Evolutionary conservation across 129 eudicot genomes (phyloP).

Genomic region (Saposhnikovia divaricata): DNA sequence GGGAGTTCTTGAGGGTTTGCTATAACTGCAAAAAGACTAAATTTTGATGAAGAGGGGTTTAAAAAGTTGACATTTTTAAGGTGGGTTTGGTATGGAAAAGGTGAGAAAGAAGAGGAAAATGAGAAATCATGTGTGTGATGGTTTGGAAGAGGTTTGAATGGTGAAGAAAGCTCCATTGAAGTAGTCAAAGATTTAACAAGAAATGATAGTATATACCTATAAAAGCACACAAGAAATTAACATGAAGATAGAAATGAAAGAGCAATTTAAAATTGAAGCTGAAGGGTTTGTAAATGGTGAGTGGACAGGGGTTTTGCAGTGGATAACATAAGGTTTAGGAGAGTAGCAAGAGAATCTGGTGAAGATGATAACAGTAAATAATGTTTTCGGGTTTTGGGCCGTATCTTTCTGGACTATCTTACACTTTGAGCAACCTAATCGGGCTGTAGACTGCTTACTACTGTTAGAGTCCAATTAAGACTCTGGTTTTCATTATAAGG

Average conservation of each 20-base stretch:
- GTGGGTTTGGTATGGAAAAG: constrained; percentile 56
- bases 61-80: constrained; percentile 26
- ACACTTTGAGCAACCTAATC: neutral
- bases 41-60: constrained; percentile 21
- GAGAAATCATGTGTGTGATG: constrained; percentile 34
- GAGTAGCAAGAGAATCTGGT: neutral
- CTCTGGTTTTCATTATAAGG: too few relatives aligned
- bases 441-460: neutral
- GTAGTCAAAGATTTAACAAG: constrained; percentile 9
- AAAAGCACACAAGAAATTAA: neutral
- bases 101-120: constrained; percentile 58
- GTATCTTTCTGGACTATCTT: neutral
- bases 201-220: neutral
- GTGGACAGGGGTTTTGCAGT: neutral
- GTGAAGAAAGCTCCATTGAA: constrained; percentile 42
- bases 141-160: constrained; percentile 10
- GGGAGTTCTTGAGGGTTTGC: constrained; percentile 71
- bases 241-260: neutral
- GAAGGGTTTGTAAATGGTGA: neutral
- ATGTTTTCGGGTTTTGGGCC: neutral
- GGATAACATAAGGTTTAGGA: constrained; percentile 6
- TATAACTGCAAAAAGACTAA: constrained; percentile 36
- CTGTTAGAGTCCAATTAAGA: too few relatives aligned
- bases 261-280: neutral
- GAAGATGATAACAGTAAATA: constrained; percentile 1